These are phyloP conservation scores for Wickerhamiella cacticola DNA, from an alignment of 805 yeast species.

Conservation along the genomic window DNA sequence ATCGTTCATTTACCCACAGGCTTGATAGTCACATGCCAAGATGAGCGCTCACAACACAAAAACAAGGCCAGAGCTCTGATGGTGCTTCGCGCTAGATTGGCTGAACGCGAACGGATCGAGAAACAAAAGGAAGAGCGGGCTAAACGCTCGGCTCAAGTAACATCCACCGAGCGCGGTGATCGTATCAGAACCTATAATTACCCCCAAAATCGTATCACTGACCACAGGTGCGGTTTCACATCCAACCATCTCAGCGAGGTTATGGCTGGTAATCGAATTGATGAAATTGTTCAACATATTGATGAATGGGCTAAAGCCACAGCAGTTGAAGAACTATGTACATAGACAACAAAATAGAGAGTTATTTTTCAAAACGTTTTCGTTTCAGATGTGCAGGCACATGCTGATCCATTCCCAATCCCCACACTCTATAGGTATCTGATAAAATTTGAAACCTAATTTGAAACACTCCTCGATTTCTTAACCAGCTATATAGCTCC, in stretches of 20 bases:
- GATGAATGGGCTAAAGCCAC: slow-evolving; percentile 37
- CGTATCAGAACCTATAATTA: slow-evolving; percentile 88
- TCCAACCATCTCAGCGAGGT: slow-evolving; percentile 63
- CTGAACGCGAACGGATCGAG: slow-evolving; percentile 61
- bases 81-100: slow-evolving; percentile 69
- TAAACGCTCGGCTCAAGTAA: slow-evolving; percentile 69
- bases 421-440: too few relatives aligned
- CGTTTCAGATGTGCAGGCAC: neutral
- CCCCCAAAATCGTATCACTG: slow-evolving; percentile 87
- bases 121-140: slow-evolving; percentile 52
- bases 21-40: slow-evolving; percentile 78
- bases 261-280: slow-evolving; percentile 45
- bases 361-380: neutral
- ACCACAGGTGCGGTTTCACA: slow-evolving; percentile 77
- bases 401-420: neutral
- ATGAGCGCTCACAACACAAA: slow-evolving; percentile 86
- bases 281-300: slow-evolving; percentile 43
- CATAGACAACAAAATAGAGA: neutral
- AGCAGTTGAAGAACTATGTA: slow-evolving; percentile 26
- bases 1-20: slow-evolving; percentile 88
- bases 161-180: slow-evolving; percentile 81
- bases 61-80: slow-evolving; percentile 88
- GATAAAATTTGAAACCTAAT: neutral
- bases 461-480: neutral
- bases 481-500: neutral